Percentiles rank a stretch among this genome's conserved stretches.
These are phyloP conservation scores for Linum lewisii DNA, from an alignment of 345 rosid genomes.

Conservation along the genomic window DNA sequence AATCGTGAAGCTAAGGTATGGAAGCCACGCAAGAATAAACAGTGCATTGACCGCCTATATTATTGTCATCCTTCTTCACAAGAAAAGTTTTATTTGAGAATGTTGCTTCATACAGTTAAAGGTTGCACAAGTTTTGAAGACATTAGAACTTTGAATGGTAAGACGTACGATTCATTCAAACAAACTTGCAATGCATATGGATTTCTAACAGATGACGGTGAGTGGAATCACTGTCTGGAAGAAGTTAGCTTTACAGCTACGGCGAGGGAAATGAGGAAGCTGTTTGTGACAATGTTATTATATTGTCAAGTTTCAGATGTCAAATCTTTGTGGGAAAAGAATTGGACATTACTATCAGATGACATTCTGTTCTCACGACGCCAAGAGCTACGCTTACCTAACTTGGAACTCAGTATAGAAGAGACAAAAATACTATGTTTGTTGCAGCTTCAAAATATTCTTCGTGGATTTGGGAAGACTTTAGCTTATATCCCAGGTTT, in stretches of 20 bases:
- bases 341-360: neutral
- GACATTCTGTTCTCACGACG: neutral
- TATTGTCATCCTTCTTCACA: neutral
- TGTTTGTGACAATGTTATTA: conserved; percentile 3
- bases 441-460: neutral
- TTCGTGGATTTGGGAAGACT: neutral
- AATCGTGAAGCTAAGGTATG: no score
- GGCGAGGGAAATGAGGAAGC: neutral
- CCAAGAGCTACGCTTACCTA: neutral
- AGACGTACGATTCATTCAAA: neutral
- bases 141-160: conserved; percentile 1
- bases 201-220: conserved; percentile 10
- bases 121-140: neutral
- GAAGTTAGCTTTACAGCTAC: conserved; percentile 1
- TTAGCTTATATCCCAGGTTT: neutral
- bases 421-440: neutral
- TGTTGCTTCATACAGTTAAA: neutral
- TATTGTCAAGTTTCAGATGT: neutral
- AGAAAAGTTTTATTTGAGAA: conserved; percentile 1
- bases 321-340: neutral
- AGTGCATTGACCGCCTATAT: conserved; percentile 2
- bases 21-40: neutral
- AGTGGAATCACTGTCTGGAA: conserved; percentile 2
- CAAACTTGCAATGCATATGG: conserved; percentile 7
- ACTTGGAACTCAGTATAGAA: neutral